Percentiles rank a stretch among this genome's conserved stretches.
Conservation (phyloP, 108 stramenopile genomes). For the Nannochloropsis gaditana region DNA sequence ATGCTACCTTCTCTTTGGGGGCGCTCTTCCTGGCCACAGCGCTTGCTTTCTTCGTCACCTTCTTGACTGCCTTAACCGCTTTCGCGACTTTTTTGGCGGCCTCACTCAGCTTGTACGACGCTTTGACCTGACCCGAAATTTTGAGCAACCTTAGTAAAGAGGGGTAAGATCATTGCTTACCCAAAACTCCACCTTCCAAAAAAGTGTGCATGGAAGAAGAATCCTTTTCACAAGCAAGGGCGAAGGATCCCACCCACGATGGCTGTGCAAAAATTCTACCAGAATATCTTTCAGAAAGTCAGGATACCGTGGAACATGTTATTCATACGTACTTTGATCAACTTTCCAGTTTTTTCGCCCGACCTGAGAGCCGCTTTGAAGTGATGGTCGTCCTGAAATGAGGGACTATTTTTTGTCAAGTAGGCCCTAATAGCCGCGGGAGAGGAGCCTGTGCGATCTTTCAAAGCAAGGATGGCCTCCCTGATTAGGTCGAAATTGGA, state of each 20-base stretch:
- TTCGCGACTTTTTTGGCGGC: not conserved
- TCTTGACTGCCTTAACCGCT: not conserved
- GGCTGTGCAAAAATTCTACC: no score
- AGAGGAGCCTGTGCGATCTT: not conserved
- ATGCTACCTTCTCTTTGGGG: no score
- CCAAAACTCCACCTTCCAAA: no score
- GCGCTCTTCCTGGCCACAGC: no score
- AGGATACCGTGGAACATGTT: no score
- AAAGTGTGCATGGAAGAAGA: no score
- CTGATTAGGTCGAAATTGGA: conserved; percentile 12
- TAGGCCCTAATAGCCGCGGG: not conserved
- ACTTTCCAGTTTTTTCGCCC: not conserved
- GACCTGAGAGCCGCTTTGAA: not conserved
- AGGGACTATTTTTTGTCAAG: not conserved
- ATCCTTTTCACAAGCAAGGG: no score
- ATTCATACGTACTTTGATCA: not conserved
- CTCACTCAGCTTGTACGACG: conserved; percentile 6
- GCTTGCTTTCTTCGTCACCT: no score
- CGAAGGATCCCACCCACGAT: no score
- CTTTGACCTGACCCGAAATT: not conserved
- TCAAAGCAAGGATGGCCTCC: conserved; percentile 17
- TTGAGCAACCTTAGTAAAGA: no score
- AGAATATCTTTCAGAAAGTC: no score
- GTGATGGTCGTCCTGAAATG: not conserved
- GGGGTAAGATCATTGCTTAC: no score